These are phyloP conservation scores for carrot (Daucus carota) DNA, from an alignment of 129 eudicot genomes.

Conservation along the genomic window DH1_v3.0 NC_030386.2:30361501-30362000, in stretches of 20 bases:
- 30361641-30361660: conserved; percentile 36
- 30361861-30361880: conserved; percentile 64
- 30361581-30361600: conserved; percentile 73
- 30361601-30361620: conserved; percentile 87
- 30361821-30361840: conserved; percentile 94
- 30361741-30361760: not conserved
- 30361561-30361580: conserved; percentile 69
- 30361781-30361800: conserved; percentile 95
- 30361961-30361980: conserved; percentile 61
- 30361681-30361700: not conserved
- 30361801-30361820: conserved; percentile 82
- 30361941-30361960: not conserved
- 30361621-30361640: conserved; percentile 50
- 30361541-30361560: conserved; percentile 3
- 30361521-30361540: not conserved
- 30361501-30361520: not conserved
- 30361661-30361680: conserved; percentile 32
- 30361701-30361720: not conserved
- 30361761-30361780: conserved; percentile 55
- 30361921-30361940: not conserved
- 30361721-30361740: not conserved
- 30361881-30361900: conserved; percentile 4
- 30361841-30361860: conserved; percentile 56
- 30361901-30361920: not conserved
- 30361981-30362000: conserved; percentile 97